Base-by-base conservation (phyloP, 257 asterid genomes). In the Avicennia marina region DNA sequence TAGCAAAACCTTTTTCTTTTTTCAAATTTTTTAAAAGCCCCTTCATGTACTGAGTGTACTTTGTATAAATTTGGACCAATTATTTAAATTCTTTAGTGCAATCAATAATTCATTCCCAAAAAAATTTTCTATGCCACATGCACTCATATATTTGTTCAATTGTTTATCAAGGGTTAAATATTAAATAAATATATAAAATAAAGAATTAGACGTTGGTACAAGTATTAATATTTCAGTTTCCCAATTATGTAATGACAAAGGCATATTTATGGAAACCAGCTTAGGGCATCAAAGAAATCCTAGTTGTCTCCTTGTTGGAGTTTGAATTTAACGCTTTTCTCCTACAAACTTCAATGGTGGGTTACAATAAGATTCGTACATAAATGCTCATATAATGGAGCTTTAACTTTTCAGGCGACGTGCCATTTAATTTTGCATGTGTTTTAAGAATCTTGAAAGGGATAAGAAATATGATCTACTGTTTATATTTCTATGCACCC, bases 11-110 rank as follows among this genome's bases (percentile, higher is more conserved):
- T 46, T 38, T 24, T 4, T 6, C 19, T 11, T 44, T 2, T 33
- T 43, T 11, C 5, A 19, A 7, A 43, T 19, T 60, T 64, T 41
- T 24, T 12, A 44, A 56, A 56, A 27, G 62, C 67, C 64, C 63
- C 56, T 49, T n/a, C n/a, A n/a, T 60, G 76, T 74, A 69, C 70
- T 68, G n/a, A 60, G 66, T 64, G 70, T 73, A 46, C 73, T 64
- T 47, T 39, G 22, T 54, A 60, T 63, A 60, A 56, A n/a, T n/a
- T n/a, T n/a, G n/a, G n/a, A n/a, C n/a, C n/a, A n/a, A n/a, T n/a
- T n/a, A n/a, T n/a, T n/a, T n/a, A n/a, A n/a, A n/a, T n/a, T n/a
- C n/a, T n/a, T n/a, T n/a, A n/a, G n/a, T n/a, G n/a, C n/a, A n/a
- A n/a, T n/a, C n/a, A n/a, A n/a, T n/a, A n/a, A n/a, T n/a, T n/a